These are phyloP conservation scores for Saturnispora saitoi DNA, from an alignment of 805 yeast genomes.

Conservation along the genomic window DNA sequence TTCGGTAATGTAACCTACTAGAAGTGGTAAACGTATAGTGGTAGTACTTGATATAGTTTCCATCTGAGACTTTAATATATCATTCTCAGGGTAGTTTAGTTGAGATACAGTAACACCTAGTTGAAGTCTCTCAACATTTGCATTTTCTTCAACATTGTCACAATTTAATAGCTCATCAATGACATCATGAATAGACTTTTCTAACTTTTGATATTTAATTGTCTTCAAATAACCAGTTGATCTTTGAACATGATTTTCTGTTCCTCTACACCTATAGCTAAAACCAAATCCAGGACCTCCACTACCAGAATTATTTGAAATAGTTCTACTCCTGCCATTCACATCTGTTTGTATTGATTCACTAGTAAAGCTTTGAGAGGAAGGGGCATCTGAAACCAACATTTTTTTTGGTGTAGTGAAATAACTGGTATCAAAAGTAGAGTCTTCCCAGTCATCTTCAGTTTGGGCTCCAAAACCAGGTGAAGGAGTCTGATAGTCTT, in stretches of 20 bases:
- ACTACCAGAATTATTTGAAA: background rate
- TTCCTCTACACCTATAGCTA: constrained; percentile 2
- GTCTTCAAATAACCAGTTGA: constrained; percentile 8
- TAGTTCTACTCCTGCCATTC: background rate
- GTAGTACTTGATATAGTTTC: constrained; percentile 2
- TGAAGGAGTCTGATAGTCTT: background rate
- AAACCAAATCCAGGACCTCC: constrained; percentile 1
- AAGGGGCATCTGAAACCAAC: background rate
- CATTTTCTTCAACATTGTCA: background rate
- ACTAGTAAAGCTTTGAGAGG: background rate
- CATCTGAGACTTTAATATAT: constrained; percentile 3
- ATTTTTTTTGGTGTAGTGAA: background rate
- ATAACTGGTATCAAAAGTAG: background rate
- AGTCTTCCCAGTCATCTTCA: constrained; percentile 6
- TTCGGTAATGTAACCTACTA: constrained; percentile 37
- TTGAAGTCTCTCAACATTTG: background rate
- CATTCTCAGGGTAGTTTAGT: constrained; percentile 1
- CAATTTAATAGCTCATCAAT: constrained; percentile 5
- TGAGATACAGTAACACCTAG: background rate
- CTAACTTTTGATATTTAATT: constrained; percentile 5
- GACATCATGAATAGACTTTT: constrained; percentile 4
- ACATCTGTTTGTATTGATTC: background rate
- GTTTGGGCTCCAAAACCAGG: constrained; percentile 4
- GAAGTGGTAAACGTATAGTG: constrained; percentile 18
- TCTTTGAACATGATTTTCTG: constrained; percentile 1